Evolutionary conservation across 2,329 filamentous ascomycete species (phyloP).

Genomic region (Trichophyton rubrum): DNA sequence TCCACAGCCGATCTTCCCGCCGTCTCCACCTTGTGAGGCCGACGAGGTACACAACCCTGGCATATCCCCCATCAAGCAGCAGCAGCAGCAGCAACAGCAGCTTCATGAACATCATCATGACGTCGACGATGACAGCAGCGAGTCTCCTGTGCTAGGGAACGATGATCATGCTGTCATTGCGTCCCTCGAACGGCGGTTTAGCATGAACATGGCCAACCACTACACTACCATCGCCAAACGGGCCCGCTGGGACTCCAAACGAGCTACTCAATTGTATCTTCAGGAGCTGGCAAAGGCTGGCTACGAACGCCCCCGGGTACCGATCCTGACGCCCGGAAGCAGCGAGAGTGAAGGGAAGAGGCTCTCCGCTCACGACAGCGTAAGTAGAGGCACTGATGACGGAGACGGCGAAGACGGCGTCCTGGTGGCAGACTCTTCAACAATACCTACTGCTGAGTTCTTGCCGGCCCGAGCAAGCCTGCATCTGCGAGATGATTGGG

Average conservation of each 20-base stretch:
- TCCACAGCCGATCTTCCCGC: slow-evolving; percentile 5
- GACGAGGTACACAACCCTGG: not conserved
- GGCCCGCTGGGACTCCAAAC: slow-evolving; percentile 42
- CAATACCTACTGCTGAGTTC: slow-evolving; percentile 21
- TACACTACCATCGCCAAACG: slow-evolving; percentile 43
- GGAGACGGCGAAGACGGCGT: slow-evolving; percentile 27
- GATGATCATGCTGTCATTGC: not conserved
- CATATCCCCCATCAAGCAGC: not conserved
- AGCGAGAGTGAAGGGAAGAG: slow-evolving; percentile 4
- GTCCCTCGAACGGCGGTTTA: slow-evolving; percentile 7
- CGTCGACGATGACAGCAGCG: not conserved
- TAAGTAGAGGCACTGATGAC: slow-evolving; percentile 9
- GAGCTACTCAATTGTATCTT: slow-evolving; percentile 44
- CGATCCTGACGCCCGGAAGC: slow-evolving; percentile 9
- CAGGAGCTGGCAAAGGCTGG: slow-evolving; percentile 34
- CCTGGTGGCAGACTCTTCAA: slow-evolving; percentile 17
- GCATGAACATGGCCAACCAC: slow-evolving; percentile 17
- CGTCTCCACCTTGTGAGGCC: not conserved
- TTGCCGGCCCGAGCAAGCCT: slow-evolving; percentile 32
- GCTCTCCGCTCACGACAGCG: not conserved
- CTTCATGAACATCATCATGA: too few species aligned
- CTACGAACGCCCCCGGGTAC: slow-evolving; percentile 16
- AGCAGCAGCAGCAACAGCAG: not conserved
- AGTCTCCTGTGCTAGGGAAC: not conserved
- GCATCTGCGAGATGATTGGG: slow-evolving; percentile 36